Evolutionary conservation across 2,329 filamentous ascomycete species (phyloP).

Genomic region (Colletotrichum sojae): DNA sequence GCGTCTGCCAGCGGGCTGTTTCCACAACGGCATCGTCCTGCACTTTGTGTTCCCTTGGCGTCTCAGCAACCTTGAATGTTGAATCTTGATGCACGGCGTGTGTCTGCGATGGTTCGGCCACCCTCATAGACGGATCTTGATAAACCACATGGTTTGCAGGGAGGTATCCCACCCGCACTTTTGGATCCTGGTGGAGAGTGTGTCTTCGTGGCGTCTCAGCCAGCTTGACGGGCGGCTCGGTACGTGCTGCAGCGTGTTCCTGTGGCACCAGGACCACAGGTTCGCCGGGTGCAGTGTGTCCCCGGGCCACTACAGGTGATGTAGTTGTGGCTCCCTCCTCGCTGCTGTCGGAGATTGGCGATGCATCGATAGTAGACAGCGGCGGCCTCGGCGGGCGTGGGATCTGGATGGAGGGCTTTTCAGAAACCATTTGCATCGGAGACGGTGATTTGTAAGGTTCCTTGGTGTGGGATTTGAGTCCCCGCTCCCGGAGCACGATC

Average conservation of each 20-base stretch:
- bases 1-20: slow-evolving; percentile 5
- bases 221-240: not conserved
- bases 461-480: too few relatives aligned
- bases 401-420: too few relatives aligned
- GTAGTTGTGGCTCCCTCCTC: too few relatives aligned
- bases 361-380: too few relatives aligned
- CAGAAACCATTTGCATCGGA: not conserved
- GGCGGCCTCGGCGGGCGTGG: too few relatives aligned
- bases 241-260: not conserved
- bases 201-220: not conserved
- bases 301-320: too few relatives aligned
- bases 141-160: not conserved
- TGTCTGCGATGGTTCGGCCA: not conserved
- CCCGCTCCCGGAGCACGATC: slow-evolving; percentile 22
- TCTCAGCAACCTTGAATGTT: slow-evolving; percentile 20
- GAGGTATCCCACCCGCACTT: not conserved
- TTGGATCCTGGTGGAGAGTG: not conserved
- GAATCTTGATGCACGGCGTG: slow-evolving; percentile 29
- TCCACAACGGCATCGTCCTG: slow-evolving; percentile 21
- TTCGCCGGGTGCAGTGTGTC: too few relatives aligned
- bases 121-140: slow-evolving; percentile 22
- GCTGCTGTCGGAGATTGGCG: too few relatives aligned
- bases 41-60: slow-evolving; percentile 18
- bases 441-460: not conserved
- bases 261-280: too few relatives aligned